phyloP scores from a whole-genome alignment of 1,284 basidiomycete genomes.

The Flammula alnicola region DNA sequence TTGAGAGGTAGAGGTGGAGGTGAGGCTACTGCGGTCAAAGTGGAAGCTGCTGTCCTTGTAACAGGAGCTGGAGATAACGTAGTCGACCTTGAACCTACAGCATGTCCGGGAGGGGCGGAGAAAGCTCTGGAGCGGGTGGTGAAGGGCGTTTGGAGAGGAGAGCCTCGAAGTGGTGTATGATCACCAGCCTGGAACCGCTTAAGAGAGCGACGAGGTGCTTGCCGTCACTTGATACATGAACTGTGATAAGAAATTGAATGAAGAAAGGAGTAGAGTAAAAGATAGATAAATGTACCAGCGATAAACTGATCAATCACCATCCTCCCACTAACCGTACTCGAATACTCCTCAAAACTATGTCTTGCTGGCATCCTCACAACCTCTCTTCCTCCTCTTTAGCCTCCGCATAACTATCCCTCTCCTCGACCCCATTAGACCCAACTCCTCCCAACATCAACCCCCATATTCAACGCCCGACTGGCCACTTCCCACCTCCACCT shows the following conservation, averaged over 20 bases:
- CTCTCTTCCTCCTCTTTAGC: conserved; percentile 12
- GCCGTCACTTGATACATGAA: conserved; percentile 64
- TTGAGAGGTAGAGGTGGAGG: too few species aligned
- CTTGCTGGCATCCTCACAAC: conserved; percentile 15
- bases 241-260: too few species aligned
- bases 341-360: conserved; percentile 14
- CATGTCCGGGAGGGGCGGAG: too few species aligned
- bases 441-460: background rate
- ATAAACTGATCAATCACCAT: conserved; percentile 33
- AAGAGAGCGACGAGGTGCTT: conserved; percentile 56
- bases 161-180: conserved; percentile 59
- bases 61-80: too few species aligned
- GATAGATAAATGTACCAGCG: conserved; percentile 37
- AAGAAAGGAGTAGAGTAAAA: too few species aligned
- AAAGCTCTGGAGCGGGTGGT: background rate
- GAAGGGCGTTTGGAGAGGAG: conserved; percentile 37
- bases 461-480: conserved; percentile 12
- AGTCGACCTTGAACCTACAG: too few species aligned
- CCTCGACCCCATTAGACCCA: too few species aligned
- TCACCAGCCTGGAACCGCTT: conserved; percentile 47
- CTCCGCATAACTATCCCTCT: too few species aligned
- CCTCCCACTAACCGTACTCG: background rate
- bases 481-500: conserved; percentile 34
- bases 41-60: background rate
- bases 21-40: background rate